phyloP scores from a whole-genome alignment of 2,329 filamentous ascomycete species.

The Mycosphaerelloides madeirae region DNA sequence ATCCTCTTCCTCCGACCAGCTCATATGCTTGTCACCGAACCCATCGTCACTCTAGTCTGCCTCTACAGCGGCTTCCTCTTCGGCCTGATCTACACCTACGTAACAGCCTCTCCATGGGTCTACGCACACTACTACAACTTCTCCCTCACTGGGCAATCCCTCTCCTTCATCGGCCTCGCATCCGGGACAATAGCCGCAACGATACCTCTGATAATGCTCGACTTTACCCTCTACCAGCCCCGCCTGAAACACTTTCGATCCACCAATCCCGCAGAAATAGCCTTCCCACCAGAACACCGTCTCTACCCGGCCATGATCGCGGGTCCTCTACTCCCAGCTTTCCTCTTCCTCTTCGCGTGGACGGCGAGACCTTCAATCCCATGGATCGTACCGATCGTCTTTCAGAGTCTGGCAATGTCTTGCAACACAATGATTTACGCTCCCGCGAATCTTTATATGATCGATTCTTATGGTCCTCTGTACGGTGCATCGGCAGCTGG shows the following conservation, averaged over 20 bases:
- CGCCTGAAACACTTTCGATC: constrained; percentile 11
- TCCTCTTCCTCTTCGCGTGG: constrained; percentile 36
- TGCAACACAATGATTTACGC: constrained; percentile 30
- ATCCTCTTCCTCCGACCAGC: constrained; percentile 26
- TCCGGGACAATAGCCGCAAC: constrained; percentile 22
- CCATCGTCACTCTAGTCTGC: constrained; percentile 39
- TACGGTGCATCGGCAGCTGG: constrained; percentile 36
- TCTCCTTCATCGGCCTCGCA: constrained; percentile 31
- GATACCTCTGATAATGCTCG: constrained; percentile 23
- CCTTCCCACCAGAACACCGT: constrained; percentile 30
- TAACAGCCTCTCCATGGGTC: constrained; percentile 36
- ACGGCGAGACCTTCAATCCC: constrained; percentile 29
- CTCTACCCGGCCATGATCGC: constrained; percentile 34
- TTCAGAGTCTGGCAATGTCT: constrained; percentile 23
- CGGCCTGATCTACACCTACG: constrained; percentile 39
- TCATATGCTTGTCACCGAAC: constrained; percentile 39
- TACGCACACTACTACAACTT: constrained; percentile 30
- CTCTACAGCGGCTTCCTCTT: constrained; percentile 41
- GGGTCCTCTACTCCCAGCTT: constrained; percentile 29
- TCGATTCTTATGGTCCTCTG: constrained; percentile 38
- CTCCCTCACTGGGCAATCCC: constrained; percentile 24
- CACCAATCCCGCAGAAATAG: constrained; percentile 2
- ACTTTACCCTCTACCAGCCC: constrained; percentile 27
- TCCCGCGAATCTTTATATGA: constrained; percentile 37
- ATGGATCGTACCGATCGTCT: constrained; percentile 38